A percentile compares a stretch with the other conserved stretches of the same genome.
These are phyloP conservation scores for Coelastrella sp. DNA, from an alignment of 139 green algal species.

Conservation along the genomic window DNA sequence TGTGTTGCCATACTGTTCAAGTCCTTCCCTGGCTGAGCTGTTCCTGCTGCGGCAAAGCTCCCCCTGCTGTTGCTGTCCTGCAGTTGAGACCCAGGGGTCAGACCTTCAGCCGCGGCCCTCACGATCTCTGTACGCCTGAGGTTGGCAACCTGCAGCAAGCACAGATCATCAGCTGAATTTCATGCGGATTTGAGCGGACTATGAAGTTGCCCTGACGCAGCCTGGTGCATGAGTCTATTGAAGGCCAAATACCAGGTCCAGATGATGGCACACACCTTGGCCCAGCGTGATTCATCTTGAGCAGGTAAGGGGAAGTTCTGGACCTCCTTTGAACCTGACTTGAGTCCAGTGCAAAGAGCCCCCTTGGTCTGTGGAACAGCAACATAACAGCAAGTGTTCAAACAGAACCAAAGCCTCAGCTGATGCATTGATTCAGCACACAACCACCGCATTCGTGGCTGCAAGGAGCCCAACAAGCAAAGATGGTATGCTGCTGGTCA, in stretches of 20 bases:
- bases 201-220: background rate
- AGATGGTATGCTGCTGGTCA: too few species aligned
- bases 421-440: too few species aligned
- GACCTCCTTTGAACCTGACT: slow-evolving; percentile 12
- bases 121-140: slow-evolving; percentile 32
- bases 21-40: background rate
- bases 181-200: background rate
- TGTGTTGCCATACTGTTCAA: too few species aligned
- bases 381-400: background rate
- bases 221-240: background rate
- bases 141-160: slow-evolving; percentile 17
- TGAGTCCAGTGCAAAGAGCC: slow-evolving; percentile 28
- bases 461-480: background rate
- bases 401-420: too few species aligned
- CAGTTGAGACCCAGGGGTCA: background rate
- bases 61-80: background rate
- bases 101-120: background rate
- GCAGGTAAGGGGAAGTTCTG: slow-evolving; percentile 43
- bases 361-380: slow-evolving; percentile 22
- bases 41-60: background rate
- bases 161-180: too few species aligned
- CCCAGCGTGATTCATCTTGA: slow-evolving; percentile 23
- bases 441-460: too few species aligned
- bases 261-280: background rate
- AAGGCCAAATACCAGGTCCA: background rate